These are phyloP conservation scores for Luffa aegyptiaca DNA, from an alignment of 306 rosid genomes.

Conservation along the genomic window DNA sequence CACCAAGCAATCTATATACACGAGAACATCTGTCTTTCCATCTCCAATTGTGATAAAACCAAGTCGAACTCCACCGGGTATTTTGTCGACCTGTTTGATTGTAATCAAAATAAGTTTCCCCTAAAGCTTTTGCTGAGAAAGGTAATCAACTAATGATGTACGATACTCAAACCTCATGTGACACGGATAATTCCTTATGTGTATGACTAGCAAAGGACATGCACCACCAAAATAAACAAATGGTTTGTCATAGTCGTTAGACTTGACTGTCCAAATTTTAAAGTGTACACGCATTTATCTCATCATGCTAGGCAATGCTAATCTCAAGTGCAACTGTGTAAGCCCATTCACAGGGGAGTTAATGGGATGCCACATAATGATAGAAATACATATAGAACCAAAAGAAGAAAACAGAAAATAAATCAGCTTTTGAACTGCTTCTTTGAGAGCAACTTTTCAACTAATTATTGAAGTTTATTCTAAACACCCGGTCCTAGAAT, in stretches of 20 bases:
- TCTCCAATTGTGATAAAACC: slow-evolving; percentile 74
- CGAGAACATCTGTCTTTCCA: slow-evolving; percentile 71
- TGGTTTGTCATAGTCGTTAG: neutral
- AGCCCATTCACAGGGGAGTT: neutral
- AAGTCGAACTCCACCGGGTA: slow-evolving; percentile 73
- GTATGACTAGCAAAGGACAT: neutral
- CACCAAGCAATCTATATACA: slow-evolving; percentile 79
- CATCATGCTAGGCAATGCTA: neutral
- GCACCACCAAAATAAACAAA: neutral
- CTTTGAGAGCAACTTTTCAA: neutral
- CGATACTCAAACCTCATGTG: neutral
- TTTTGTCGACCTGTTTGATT: slow-evolving; percentile 67
- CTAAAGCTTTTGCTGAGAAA: neutral
- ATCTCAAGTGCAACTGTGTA: neutral
- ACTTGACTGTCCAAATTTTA: neutral
- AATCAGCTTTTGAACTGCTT: neutral
- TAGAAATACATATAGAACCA: neutral
- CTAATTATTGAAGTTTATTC: neutral
- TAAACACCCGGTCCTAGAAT: neutral
- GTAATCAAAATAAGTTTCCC: neutral
- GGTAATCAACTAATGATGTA: neutral
- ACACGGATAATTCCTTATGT: neutral
- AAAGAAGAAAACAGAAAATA: neutral
- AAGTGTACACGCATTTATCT: neutral
- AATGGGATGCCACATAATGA: neutral